Evolutionary conservation across 208 protist species (phyloP).

Genomic region (Acanthamoeba sp.): DNA sequence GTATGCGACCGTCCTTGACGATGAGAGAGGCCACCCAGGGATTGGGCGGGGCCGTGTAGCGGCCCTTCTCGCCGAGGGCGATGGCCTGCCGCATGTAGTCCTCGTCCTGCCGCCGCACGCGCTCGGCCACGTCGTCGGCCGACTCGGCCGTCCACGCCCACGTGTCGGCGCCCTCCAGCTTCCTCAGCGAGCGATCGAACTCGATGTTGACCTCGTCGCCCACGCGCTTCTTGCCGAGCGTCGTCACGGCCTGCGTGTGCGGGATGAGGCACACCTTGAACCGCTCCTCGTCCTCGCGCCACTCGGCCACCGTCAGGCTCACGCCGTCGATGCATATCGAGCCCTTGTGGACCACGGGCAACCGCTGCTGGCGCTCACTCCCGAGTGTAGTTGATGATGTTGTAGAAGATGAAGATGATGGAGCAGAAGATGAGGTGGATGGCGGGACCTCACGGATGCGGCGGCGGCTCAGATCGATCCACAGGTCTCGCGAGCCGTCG

Average conservation of each 20-base stretch:
- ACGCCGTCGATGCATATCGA: slow-evolving; percentile 79
- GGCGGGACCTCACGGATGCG: background rate
- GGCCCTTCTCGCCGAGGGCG: slow-evolving; percentile 71
- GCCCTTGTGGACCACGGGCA: slow-evolving; percentile 71
- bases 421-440: background rate
- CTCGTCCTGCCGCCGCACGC: slow-evolving; percentile 38
- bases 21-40: slow-evolving; percentile 79
- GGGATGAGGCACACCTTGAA: slow-evolving; percentile 78
- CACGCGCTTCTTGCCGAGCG: slow-evolving; percentile 19
- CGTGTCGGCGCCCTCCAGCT: background rate
- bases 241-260: slow-evolving; percentile 76
- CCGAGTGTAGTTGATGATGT: background rate
- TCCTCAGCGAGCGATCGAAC: slow-evolving; percentile 14
- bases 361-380: background rate
- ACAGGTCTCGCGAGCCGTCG: slow-evolving; percentile 74
- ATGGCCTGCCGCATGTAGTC: slow-evolving; percentile 79
- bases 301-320: slow-evolving; percentile 79
- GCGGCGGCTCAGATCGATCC: slow-evolving; percentile 55
- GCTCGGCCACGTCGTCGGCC: slow-evolving; percentile 9
- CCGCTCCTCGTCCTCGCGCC: slow-evolving; percentile 23
- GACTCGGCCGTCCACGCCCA: slow-evolving; percentile 36
- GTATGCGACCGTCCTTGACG: slow-evolving; percentile 69
- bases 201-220: slow-evolving; percentile 78
- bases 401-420: background rate
- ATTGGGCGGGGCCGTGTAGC: slow-evolving; percentile 78